Percentiles rank a stretch among this genome's conserved stretches.
Evolutionary conservation across 495 filamentous ascomycete genomes (phyloP).

Genomic region (Hypoxylon fuscum): DNA sequence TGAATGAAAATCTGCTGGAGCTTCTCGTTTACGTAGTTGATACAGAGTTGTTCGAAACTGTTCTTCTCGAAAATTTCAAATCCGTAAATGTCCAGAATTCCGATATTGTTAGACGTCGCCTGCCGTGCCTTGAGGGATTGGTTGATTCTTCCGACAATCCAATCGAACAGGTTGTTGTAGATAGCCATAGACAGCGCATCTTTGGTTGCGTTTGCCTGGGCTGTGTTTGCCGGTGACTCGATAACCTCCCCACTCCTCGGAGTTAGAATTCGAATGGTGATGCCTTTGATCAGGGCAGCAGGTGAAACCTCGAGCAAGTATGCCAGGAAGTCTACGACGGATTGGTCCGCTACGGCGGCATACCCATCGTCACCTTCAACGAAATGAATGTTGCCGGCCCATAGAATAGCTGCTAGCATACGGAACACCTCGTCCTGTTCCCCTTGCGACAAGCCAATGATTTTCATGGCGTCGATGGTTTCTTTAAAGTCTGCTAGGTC

Average conservation of each 20-base stretch:
- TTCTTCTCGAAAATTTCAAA: slow-evolving; percentile 99
- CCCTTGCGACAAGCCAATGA: slow-evolving; percentile 85
- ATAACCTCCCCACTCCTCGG: slow-evolving; percentile 87
- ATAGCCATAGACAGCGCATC: slow-evolving; percentile 95
- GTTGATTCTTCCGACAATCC: slow-evolving; percentile 96
- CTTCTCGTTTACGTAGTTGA: slow-evolving; percentile 99
- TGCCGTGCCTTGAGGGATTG: slow-evolving; percentile 83
- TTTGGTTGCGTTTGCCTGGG: slow-evolving; percentile 90
- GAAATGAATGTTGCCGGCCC: slow-evolving; percentile 94
- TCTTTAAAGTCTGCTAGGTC: slow-evolving; percentile 91
- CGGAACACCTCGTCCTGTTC: slow-evolving; percentile 98
- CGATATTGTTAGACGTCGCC: slow-evolving; percentile 81
- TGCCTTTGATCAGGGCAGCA: slow-evolving; percentile 80
- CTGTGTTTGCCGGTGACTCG: slow-evolving; percentile 89
- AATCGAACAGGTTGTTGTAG: slow-evolving; percentile 98
- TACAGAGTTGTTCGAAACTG: slow-evolving; percentile 99
- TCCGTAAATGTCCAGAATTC: slow-evolving; percentile 99
- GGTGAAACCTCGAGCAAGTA: slow-evolving; percentile 92
- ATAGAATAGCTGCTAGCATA: slow-evolving; percentile 91
- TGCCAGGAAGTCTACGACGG: slow-evolving; percentile 90
- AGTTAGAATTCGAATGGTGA: slow-evolving; percentile 90
- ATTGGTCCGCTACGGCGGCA: slow-evolving; percentile 83
- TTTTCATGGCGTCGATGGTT: slow-evolving; percentile 91
- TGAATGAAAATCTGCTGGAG: slow-evolving; percentile 99
- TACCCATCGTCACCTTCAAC: slow-evolving; percentile 88